Percentiles rank a stretch among this genome's conserved stretches.
phyloP scores from a whole-genome alignment of 139 green algal genomes.

The Chlorella vulgaris region DNA sequence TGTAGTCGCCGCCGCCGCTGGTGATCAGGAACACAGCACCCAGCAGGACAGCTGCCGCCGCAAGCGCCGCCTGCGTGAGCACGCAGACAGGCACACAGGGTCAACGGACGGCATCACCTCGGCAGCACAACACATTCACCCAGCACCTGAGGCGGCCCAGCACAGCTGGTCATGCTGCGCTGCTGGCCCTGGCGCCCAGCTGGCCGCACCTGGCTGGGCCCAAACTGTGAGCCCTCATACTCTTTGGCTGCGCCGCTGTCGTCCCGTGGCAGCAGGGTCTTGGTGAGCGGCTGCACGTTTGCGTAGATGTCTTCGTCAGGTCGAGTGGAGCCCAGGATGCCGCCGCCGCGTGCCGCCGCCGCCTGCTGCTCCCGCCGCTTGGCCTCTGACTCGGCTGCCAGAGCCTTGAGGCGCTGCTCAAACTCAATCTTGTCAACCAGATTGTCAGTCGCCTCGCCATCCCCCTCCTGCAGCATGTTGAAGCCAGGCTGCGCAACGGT shows the following conservation, averaged over 20 bases:
- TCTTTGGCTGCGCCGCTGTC: slow-evolving; percentile 9
- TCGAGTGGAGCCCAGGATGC: not conserved
- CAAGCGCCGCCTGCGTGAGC: slow-evolving; percentile 17
- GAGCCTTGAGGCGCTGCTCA: slow-evolving; percentile 36
- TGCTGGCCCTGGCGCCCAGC: not conserved
- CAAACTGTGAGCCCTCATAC: slow-evolving; percentile 26
- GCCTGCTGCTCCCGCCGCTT: slow-evolving; percentile 19
- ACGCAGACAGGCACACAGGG: not conserved
- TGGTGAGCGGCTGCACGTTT: slow-evolving; percentile 38
- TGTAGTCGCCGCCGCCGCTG: slow-evolving; percentile 32
- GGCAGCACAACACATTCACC: too few relatives aligned
- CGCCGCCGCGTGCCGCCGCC: not conserved
- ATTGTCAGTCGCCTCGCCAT: not conserved
- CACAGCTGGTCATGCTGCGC: not conserved
- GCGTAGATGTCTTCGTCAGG: slow-evolving; percentile 34
- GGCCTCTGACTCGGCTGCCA: slow-evolving; percentile 26
- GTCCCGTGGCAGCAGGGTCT: slow-evolving; percentile 27
- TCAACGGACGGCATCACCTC: too few relatives aligned
- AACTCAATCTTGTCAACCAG: slow-evolving; percentile 43
- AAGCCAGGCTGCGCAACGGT: slow-evolving; percentile 12
- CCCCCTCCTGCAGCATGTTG: slow-evolving; percentile 11
- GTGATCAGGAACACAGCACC: slow-evolving; percentile 41
- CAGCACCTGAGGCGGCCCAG: too few relatives aligned
- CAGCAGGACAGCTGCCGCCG: slow-evolving; percentile 29
- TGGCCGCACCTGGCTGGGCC: slow-evolving; percentile 29